Percentiles rank a stretch among this genome's conserved stretches.
Conservation (phyloP, 768 basidiomycete genomes). For the Rhizopogon vesiculosus region DNA sequence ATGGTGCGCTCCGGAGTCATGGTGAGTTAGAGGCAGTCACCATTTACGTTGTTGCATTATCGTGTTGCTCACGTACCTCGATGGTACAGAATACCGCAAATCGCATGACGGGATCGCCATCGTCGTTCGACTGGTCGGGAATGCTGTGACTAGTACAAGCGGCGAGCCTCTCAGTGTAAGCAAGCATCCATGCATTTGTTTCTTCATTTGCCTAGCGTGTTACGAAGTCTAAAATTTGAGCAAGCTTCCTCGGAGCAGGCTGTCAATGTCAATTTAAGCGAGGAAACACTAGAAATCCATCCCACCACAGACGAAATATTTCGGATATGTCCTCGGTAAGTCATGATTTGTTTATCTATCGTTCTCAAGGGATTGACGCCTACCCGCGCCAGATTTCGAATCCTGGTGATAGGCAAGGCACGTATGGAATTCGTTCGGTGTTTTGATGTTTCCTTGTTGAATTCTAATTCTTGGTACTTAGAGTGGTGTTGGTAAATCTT, state of each 20-base stretch:
- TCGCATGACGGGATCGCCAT: not conserved
- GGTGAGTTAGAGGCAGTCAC: not conserved
- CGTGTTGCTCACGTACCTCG: not conserved
- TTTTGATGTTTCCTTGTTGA: too few species aligned
- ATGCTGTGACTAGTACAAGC: not conserved
- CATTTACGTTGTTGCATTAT: too few species aligned
- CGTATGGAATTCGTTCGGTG: too few species aligned
- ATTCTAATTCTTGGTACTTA: not conserved
- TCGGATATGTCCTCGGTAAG: not conserved
- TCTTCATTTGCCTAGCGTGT: not conserved
- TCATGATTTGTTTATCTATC: not conserved
- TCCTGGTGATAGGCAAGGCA: not conserved
- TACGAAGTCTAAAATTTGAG: not conserved
- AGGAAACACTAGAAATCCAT: not conserved
- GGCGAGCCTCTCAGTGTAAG: not conserved
- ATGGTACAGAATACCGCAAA: not conserved
- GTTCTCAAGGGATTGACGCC: not conserved
- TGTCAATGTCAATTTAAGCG: not conserved
- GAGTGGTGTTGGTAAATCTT: slow-evolving; percentile 8
- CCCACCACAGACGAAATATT: not conserved
- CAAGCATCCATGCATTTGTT: not conserved
- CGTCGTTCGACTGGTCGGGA: not conserved
- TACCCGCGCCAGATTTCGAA: not conserved
- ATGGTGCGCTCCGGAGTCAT: not conserved
- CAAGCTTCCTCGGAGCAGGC: not conserved